Evolutionary conservation across 495 filamentous ascomycete species (phyloP).

Genomic region (Trypethelium eluteriae): DNA sequence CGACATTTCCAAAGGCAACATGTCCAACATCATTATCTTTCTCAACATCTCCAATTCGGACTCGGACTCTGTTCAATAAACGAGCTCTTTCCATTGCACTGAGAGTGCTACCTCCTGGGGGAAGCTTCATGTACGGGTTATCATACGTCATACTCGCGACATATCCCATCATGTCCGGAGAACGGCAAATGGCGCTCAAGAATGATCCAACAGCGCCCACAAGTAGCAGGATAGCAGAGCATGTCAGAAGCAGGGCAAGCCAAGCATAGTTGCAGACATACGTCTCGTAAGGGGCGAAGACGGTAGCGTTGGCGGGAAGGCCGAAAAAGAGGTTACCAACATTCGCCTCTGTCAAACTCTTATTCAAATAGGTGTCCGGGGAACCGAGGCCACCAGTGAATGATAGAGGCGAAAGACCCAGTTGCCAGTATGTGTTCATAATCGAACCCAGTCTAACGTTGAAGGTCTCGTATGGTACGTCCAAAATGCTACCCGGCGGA

Average conservation of each 20-base stretch:
- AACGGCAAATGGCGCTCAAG: constrained; percentile 18
- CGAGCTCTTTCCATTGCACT: constrained; percentile 26
- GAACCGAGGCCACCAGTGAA: constrained; percentile 17
- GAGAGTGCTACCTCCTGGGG: constrained; percentile 19
- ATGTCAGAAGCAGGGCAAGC: constrained; percentile 20
- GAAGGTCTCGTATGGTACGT: constrained; percentile 17
- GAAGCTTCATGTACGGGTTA: constrained; percentile 21
- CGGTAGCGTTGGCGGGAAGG: constrained; percentile 18
- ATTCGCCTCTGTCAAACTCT: constrained; percentile 11
- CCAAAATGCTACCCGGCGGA: constrained; percentile 9
- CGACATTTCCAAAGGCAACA: too few species aligned
- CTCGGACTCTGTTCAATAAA: constrained; percentile 19
- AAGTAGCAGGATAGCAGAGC: constrained; percentile 19
- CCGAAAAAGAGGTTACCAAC: background rate
- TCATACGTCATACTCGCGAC: constrained; percentile 29
- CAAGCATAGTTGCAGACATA: constrained; percentile 23
- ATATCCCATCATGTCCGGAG: constrained; percentile 26
- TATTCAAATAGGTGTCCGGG: constrained; percentile 17
- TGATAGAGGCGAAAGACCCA: constrained; percentile 15
- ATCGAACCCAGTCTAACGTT: constrained; percentile 20
- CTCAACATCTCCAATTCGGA: constrained; percentile 25
- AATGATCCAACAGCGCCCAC: constrained; percentile 16
- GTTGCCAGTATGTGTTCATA: constrained; percentile 25
- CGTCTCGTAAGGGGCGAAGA: constrained; percentile 12
- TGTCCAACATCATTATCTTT: constrained; percentile 22